A percentile compares a stretch with the other conserved stretches of the same genome.
Evolutionary conservation across 306 rosid species (phyloP).

Genomic region (Rosa chinensis): DNA sequence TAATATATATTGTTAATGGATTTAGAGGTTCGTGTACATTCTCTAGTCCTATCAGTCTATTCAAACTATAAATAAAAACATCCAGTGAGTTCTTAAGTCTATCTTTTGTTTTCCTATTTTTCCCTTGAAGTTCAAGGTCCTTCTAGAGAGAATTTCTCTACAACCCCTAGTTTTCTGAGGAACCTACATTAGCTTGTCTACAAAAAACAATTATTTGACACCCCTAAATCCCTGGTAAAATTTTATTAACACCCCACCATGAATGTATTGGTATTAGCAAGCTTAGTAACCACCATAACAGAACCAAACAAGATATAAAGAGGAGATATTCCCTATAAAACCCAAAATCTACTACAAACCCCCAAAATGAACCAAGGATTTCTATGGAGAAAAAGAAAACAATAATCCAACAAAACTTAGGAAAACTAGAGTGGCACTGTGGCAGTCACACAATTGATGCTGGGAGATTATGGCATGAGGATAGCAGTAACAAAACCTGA

Average conservation of each 20-base stretch:
- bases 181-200: not conserved
- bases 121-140: not conserved
- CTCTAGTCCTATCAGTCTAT: not conserved
- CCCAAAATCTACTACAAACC: not conserved
- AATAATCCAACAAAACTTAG: not conserved
- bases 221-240: not conserved
- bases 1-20: not conserved
- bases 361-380: slow-evolving; percentile 8
- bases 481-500: slow-evolving; percentile 19
- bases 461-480: slow-evolving; percentile 15
- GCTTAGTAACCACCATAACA: not conserved
- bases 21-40: not conserved
- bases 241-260: slow-evolving; percentile 13
- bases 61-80: not conserved
- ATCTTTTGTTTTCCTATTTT: not conserved
- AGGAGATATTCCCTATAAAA: not conserved
- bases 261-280: not conserved
- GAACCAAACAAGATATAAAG: not conserved
- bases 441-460: slow-evolving; percentile 7
- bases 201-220: not conserved
- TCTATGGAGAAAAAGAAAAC: not conserved
- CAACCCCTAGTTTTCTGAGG: not conserved
- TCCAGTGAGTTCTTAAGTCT: not conserved
- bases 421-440: not conserved
- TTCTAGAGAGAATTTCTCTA: not conserved